These are phyloP conservation scores for Trichoderma hamatum DNA, from an alignment of 2,329 filamentous ascomycete genomes.

Conservation along the genomic window DNA sequence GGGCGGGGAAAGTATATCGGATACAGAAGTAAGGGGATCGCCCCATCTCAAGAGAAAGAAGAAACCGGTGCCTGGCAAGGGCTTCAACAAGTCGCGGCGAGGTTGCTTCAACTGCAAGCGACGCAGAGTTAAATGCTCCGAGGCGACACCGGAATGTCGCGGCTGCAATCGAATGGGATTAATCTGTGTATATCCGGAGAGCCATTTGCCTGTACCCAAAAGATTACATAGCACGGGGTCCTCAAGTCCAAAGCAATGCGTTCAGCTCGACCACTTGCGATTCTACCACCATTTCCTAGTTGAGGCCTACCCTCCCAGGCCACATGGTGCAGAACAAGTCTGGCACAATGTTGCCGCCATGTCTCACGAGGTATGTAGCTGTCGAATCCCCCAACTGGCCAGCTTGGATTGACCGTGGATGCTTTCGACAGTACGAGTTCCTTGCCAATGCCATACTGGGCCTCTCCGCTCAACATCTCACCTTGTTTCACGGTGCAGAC, in stretches of 20 bases:
- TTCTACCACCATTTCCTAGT: constrained; percentile 58
- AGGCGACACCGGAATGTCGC: constrained; percentile 41
- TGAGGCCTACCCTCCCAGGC: constrained; percentile 47
- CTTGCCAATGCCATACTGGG: constrained; percentile 48
- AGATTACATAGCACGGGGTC: neutral
- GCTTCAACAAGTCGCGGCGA: constrained; percentile 29
- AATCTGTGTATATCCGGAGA: constrained; percentile 40
- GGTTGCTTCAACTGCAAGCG: constrained; percentile 41
- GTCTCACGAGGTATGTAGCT: constrained; percentile 40
- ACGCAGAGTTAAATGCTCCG: constrained; percentile 51
- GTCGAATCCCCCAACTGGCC: neutral
- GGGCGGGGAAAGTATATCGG: neutral
- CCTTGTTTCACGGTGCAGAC: constrained; percentile 31
- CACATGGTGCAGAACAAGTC: constrained; percentile 41
- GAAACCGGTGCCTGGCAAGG: constrained; percentile 40
- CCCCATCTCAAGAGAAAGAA: neutral
- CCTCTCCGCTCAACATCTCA: constrained; percentile 45
- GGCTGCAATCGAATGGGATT: constrained; percentile 43
- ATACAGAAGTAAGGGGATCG: neutral
- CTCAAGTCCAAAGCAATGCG: constrained; percentile 30
- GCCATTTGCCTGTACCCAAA: neutral
- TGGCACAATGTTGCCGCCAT: constrained; percentile 45
- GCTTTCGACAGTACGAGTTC: constrained; percentile 41
- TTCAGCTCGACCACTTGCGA: constrained; percentile 50
- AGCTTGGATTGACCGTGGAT: neutral